Evolutionary conservation across 306 rosid species (phyloP).

Genomic region (Lablab purpureus): DNA sequence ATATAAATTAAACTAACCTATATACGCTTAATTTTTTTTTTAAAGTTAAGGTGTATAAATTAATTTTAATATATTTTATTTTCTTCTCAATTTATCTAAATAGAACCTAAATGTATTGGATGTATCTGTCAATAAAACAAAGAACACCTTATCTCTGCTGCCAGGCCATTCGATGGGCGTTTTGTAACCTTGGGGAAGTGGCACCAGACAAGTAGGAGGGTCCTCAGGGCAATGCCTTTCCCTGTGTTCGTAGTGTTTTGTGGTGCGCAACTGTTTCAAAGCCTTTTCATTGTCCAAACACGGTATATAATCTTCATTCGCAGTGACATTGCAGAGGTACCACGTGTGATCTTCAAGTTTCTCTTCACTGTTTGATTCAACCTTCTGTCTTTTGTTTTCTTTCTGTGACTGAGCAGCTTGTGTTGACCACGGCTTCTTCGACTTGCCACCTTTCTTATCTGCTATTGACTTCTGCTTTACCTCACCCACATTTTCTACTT

Average conservation of each 20-base stretch:
- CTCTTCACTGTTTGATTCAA: slow-evolving; percentile 50
- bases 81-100: no score
- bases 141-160: slow-evolving; percentile 84
- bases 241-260: slow-evolving; percentile 79
- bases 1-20: not conserved
- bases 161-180: slow-evolving; percentile 69
- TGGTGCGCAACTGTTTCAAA: slow-evolving; percentile 53
- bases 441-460: slow-evolving; percentile 43
- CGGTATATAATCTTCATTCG: slow-evolving; percentile 82
- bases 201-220: slow-evolving; percentile 83
- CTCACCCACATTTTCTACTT: not conserved
- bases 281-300: slow-evolving; percentile 93
- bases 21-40: no score
- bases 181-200: slow-evolving; percentile 69
- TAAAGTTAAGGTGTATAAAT: no score
- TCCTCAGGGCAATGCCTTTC: slow-evolving; percentile 92
- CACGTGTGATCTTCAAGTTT: slow-evolving; percentile 59
- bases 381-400: slow-evolving; percentile 79
- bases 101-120: not conserved
- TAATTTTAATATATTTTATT: no score
- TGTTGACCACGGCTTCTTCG: slow-evolving; percentile 72
- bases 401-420: slow-evolving; percentile 75
- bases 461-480: slow-evolving; percentile 18
- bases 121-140: not conserved
- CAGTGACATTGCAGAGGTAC: slow-evolving; percentile 73